A percentile compares a stretch with the other conserved stretches of the same genome.
Evolutionary conservation across 2,329 filamentous ascomycete species (phyloP).

Genomic region (Aureobasidium subglaciale): DNA sequence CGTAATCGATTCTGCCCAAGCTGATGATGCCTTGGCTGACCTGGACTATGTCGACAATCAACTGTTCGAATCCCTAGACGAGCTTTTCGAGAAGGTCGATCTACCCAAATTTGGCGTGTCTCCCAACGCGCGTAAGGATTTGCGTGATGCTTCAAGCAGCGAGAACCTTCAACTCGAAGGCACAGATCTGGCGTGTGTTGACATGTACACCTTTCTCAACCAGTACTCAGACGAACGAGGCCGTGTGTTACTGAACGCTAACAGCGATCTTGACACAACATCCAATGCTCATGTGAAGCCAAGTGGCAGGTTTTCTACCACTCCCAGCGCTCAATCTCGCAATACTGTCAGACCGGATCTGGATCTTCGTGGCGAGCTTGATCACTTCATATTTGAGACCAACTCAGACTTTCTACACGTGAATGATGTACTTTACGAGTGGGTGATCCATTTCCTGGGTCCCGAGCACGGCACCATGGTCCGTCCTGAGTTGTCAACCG

Average conservation of each 20-base stretch:
- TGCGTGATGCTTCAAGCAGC: not conserved
- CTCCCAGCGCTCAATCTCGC: conserved; percentile 17
- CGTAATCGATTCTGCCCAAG: not conserved
- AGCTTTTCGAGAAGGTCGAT: not conserved
- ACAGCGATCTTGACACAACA: conserved; percentile 21
- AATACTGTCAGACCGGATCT: conserved; percentile 17
- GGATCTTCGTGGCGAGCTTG: conserved; percentile 27
- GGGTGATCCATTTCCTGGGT: conserved; percentile 46
- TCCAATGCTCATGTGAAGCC: conserved; percentile 13
- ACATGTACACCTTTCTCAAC: conserved; percentile 18
- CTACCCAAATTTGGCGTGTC: not conserved
- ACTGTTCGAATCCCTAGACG: conserved; percentile 2
- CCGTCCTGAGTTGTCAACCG: not conserved
- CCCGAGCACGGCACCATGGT: conserved; percentile 28
- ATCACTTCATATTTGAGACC: conserved; percentile 36
- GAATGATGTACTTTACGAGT: conserved; percentile 47
- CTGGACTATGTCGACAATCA: conserved; percentile 11
- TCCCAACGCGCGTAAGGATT: conserved; percentile 1
- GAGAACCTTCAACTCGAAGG: not conserved
- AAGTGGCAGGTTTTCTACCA: conserved; percentile 6
- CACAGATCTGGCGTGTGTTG: not conserved
- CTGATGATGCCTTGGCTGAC: conserved; percentile 12
- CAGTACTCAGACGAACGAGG: conserved; percentile 25
- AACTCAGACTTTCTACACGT: conserved; percentile 43
- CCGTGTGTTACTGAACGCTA: conserved; percentile 22